A percentile compares a stretch with the other conserved stretches of the same genome.
These are phyloP conservation scores for Leishmania mexicana DNA, from an alignment of 208 protist species.

Conservation along the genomic window DNA sequence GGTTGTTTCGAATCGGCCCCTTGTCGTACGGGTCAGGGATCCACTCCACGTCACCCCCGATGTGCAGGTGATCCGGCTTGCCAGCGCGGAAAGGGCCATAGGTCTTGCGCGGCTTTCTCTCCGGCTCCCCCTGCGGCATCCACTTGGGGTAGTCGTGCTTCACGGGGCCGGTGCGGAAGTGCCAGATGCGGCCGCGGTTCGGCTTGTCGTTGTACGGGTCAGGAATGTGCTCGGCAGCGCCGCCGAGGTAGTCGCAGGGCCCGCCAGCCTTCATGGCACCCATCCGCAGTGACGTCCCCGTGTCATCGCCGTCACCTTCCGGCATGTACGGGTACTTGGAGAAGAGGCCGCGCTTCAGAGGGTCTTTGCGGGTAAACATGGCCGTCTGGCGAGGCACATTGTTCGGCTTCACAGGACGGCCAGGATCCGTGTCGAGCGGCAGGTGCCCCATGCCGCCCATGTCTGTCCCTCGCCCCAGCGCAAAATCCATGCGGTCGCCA, in stretches of 20 bases:
- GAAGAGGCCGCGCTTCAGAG: conserved; percentile 82
- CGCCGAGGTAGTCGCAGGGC: conserved; percentile 70
- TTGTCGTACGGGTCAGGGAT: conserved; percentile 87
- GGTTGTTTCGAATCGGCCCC: conserved; percentile 50
- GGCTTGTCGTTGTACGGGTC: conserved; percentile 81
- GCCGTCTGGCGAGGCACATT: conserved; percentile 45
- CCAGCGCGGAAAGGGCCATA: conserved; percentile 80
- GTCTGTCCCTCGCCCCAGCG: conserved; percentile 55
- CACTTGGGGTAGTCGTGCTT: conserved; percentile 68
- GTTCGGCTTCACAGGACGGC: conserved; percentile 43
- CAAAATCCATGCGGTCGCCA: conserved; percentile 89
- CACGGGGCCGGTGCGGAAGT: conserved; percentile 77
- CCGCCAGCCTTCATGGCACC: conserved; percentile 76
- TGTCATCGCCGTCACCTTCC: conserved; percentile 40
- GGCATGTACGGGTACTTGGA: conserved; percentile 81
- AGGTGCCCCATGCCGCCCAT: conserved; percentile 60
- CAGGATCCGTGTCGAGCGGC: conserved; percentile 71
- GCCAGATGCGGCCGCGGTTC: conserved; percentile 68
- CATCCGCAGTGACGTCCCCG: conserved; percentile 25
- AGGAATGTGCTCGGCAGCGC: conserved; percentile 74
- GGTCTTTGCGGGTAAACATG: conserved; percentile 77
- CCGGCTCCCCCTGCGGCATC: conserved; percentile 83
- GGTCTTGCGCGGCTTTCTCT: conserved; percentile 45
- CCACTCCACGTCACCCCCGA: conserved; percentile 79
- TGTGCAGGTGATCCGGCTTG: conserved; percentile 49